Evolutionary conservation across 2,329 filamentous ascomycete genomes (phyloP).

Genomic region (Didymella exigua): DNA sequence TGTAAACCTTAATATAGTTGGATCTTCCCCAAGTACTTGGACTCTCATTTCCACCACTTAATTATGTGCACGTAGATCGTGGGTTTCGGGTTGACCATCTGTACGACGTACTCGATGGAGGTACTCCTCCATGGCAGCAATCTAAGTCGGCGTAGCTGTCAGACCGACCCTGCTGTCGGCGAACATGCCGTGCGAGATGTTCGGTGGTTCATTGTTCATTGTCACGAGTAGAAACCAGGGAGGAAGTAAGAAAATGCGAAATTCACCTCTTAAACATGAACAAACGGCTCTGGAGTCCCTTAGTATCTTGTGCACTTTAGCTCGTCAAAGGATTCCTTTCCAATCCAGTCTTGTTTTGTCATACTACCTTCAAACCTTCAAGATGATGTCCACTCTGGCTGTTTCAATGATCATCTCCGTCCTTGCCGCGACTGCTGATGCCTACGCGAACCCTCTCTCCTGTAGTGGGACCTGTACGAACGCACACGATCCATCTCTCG

Average conservation of each 20-base stretch:
- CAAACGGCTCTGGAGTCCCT: background rate
- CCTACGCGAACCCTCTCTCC: slow-evolving; percentile 45
- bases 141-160: background rate
- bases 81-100: background rate
- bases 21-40: background rate
- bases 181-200: background rate
- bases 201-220: background rate
- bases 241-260: too few species aligned
- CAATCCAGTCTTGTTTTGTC: background rate
- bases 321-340: too few species aligned
- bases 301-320: too few species aligned
- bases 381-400: slow-evolving; percentile 2
- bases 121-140: background rate
- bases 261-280: too few species aligned
- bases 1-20: slow-evolving; percentile 7
- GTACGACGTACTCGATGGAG: background rate
- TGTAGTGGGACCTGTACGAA: slow-evolving; percentile 50
- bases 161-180: background rate
- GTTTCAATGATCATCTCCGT: background rate
- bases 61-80: background rate
- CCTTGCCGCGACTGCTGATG: slow-evolving; percentile 19
- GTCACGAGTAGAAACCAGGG: background rate
- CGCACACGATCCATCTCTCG: slow-evolving; percentile 55
- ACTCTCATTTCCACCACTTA: slow-evolving; percentile 11
- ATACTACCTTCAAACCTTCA: background rate